Base-by-base conservation (phyloP, 495 filamentous ascomycete species). In the Chlorociboria aeruginascens region DNA sequence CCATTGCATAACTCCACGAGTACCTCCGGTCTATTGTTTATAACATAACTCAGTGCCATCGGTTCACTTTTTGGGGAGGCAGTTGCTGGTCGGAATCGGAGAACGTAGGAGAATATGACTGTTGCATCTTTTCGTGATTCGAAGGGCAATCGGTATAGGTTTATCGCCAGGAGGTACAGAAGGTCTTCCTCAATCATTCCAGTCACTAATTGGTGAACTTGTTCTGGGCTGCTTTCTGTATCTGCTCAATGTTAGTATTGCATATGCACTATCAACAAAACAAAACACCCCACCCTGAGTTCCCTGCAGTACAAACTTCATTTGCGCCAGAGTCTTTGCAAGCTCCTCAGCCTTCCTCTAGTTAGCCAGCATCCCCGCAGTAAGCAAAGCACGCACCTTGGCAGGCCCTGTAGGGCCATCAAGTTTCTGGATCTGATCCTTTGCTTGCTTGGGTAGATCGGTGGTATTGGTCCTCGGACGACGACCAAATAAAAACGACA, bases 101-200 rank as follows among this genome's bases (percentile, higher is more conserved):
- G 80, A 43, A 85, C 78, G 65, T 87, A 85, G 9, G 85, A 90
- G 70, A 93, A 84, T 58, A 95, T 89, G 56, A 85, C 83, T 61
- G 95, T 86, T 8, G 82, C 81, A 58, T 94, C 86, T 67, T 93
- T 94, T 57, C 85, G 78, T 25, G 86, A 82, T 69, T 99, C 93
- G 70, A 99, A 99, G 6, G 90, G 85, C 6, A 97, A 78, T 28
- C 81, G 72, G 63, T 83, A 76, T 41, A 99, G 81, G 60, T 79
- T 78, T 39, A 75, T 72, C 28, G 89, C 83, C 33, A 99, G 80
- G 31, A 83, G 69, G 55, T 82, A 85, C 32, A 97, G 77, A 17
- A 99, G 69, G 62, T 96, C 87, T 66, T 94, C 87, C 55, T 88
- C 75, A 53, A 95, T 81, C 33, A 94, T 77, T 43, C 81, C 76